phyloP scores from a whole-genome alignment of 1,139 yeast genomes.

The Candida sanyaensis region DNA sequence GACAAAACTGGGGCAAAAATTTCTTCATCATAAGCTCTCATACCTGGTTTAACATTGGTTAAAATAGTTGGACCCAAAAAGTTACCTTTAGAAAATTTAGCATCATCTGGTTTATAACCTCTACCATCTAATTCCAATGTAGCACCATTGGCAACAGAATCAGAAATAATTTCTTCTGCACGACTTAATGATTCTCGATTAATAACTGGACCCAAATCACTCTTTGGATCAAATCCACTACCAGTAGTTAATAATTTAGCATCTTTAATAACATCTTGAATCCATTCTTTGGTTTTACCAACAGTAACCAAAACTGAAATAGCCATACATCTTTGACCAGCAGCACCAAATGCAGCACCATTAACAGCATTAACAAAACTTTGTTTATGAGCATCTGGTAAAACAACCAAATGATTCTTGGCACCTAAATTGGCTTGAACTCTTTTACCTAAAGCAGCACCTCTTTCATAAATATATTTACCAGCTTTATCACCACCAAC shows the following conservation, averaged over 20 bases:
- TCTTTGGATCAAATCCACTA: conserved; percentile 62
- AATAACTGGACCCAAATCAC: conserved; percentile 75
- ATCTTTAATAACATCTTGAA: conserved; percentile 57
- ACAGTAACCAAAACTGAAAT: conserved; percentile 76
- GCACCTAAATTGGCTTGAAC: conserved; percentile 82
- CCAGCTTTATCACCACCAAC: conserved; percentile 83
- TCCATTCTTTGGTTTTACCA: conserved; percentile 68
- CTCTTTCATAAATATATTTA: conserved; percentile 67
- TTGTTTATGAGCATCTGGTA: conserved; percentile 71
- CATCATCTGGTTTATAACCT: conserved; percentile 46
- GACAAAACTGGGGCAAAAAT: conserved; percentile 77
- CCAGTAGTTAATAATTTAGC: conserved; percentile 63
- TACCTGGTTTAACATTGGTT: conserved; percentile 65
- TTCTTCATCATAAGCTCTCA: conserved; percentile 74
- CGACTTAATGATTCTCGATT: conserved; percentile 58
- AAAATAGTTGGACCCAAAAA: conserved; percentile 75
- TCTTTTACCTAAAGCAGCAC: conserved; percentile 69
- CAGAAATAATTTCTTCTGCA: conserved; percentile 56
- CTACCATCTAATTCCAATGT: conserved; percentile 67
- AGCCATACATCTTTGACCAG: conserved; percentile 87
- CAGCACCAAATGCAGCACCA: conserved; percentile 85
- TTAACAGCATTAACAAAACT: conserved; percentile 68
- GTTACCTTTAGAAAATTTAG: conserved; percentile 60
- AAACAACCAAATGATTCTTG: conserved; percentile 71
- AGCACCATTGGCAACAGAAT: conserved; percentile 62